Base-by-base conservation (phyloP, 805 yeast species). In the Naumovozyma baii region DNA sequence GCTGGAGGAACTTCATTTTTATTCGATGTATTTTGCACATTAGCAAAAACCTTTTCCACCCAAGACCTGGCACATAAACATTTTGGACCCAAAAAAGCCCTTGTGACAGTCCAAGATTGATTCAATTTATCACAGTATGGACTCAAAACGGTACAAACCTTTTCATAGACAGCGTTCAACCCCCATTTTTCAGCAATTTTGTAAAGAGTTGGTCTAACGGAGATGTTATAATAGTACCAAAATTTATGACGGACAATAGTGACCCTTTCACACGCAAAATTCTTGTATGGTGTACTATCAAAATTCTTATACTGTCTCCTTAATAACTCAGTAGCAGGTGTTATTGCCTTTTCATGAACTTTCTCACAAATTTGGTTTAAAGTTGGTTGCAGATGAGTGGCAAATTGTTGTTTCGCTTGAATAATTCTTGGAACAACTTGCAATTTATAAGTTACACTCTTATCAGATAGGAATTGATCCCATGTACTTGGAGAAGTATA, bases 401-500 rank as follows among this genome's bases (percentile, higher is more conserved):
- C 9, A 33, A 43, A 45, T 15, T 48, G 30, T 3, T 15, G 26
- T 4, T 30, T 29, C 16, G 32, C 31, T 14, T 34, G 30, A 31
- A n/a, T 19, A 4, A 46, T 25, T 5, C 31, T 20, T n/a, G 57
- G 56, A 20, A 42, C 36, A n/a, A 53, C 25, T 12, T 39, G 42
- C 18, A 45, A 39, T 19, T 38, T 43, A 34, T 53, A 53, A 10
- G 44, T 35, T n/a, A 14, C 33, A 31, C 39, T 45, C 12, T 40
- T 36, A 18, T 41, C 42, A 13, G 36, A 16, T 18, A 52, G 31
- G n/a, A 34, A 30, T n/a, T 36, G 26, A 34, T 49, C 39, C 53
- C 55, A 49, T 4, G 38, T 38, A 9, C 39, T 25, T 12, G 54
- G 53, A 7, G 49, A 35, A 13, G 55, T 46, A 36, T 49, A 50